A percentile compares a stretch with the other conserved stretches of the same genome.
phyloP scores from a whole-genome alignment of 805 yeast species.

The Sugiyamaella marilandica region DNA sequence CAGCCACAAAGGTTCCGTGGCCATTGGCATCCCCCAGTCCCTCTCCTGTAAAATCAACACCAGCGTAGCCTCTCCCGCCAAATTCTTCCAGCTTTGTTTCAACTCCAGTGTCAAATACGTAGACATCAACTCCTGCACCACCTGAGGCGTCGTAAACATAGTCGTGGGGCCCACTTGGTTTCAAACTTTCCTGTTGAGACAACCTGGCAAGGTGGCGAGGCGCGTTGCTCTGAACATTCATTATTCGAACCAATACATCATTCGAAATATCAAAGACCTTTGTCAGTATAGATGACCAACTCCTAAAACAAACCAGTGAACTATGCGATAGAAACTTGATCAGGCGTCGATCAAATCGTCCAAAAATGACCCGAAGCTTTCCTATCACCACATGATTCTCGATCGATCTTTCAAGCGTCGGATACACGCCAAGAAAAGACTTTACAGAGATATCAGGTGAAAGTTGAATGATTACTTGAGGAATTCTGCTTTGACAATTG shows the following conservation, averaged over 20 bases:
- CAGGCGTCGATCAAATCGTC: slow-evolving; percentile 19
- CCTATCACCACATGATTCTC: slow-evolving; percentile 19
- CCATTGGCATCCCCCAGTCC: slow-evolving; percentile 66
- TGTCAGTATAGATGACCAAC: neutral
- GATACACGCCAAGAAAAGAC: slow-evolving; percentile 20
- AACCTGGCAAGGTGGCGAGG: slow-evolving; percentile 45
- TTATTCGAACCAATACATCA: slow-evolving; percentile 59
- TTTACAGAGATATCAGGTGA: slow-evolving; percentile 18
- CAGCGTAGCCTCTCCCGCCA: slow-evolving; percentile 36
- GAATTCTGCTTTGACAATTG: neutral
- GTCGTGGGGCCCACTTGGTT: slow-evolving; percentile 35
- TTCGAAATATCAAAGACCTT: slow-evolving; percentile 60
- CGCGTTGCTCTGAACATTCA: slow-evolving; percentile 44
- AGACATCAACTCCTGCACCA: slow-evolving; percentile 54
- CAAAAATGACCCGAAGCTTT: slow-evolving; percentile 21
- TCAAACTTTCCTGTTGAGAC: slow-evolving; percentile 24
- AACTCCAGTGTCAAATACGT: slow-evolving; percentile 79
- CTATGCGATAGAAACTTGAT: slow-evolving; percentile 17
- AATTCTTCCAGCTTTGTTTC: slow-evolving; percentile 35
- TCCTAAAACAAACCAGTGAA: slow-evolving; percentile 13
- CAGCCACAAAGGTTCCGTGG: slow-evolving; percentile 91
- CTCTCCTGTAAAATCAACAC: slow-evolving; percentile 43
- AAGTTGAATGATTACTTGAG: slow-evolving; percentile 20
- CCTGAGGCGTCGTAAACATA: slow-evolving; percentile 42
- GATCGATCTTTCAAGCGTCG: slow-evolving; percentile 15